phyloP scores from a whole-genome alignment of 2,329 filamentous ascomycete species.

The Scortechinia acanthostroma region DNA sequence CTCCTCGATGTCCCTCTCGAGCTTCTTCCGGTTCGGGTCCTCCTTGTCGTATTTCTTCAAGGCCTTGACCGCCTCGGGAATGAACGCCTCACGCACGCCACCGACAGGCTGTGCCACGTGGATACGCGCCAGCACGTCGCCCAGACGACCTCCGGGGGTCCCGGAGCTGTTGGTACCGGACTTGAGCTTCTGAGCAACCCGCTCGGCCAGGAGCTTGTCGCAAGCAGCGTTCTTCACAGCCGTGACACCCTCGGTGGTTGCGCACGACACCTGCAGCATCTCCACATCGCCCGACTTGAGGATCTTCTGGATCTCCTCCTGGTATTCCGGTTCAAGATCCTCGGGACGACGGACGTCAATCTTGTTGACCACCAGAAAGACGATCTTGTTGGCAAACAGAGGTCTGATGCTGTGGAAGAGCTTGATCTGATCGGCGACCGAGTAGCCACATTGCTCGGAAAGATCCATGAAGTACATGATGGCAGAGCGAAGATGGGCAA shows the following conservation, averaged over 20 bases:
- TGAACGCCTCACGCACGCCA: slow-evolving; percentile 75
- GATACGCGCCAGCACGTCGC: slow-evolving; percentile 85
- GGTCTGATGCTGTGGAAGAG: slow-evolving; percentile 96
- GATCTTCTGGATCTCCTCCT: slow-evolving; percentile 71
- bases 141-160: slow-evolving; percentile 71
- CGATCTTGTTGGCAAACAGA: slow-evolving; percentile 92
- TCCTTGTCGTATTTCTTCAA: slow-evolving; percentile 84
- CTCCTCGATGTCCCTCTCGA: slow-evolving; percentile 82
- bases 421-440: slow-evolving; percentile 83
- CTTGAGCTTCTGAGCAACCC: slow-evolving; percentile 93
- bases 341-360: slow-evolving; percentile 86
- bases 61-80: slow-evolving; percentile 76
- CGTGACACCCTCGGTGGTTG: slow-evolving; percentile 88
- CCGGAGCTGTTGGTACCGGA: slow-evolving; percentile 75
- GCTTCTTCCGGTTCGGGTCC: slow-evolving; percentile 74
- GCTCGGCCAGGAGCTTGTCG: slow-evolving; percentile 83
- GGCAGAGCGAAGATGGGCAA: slow-evolving; percentile 89
- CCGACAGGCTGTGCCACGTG: slow-evolving; percentile 93
- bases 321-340: slow-evolving; percentile 73
- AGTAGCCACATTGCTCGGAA: slow-evolving; percentile 93
- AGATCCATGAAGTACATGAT: slow-evolving; percentile 98
- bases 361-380: slow-evolving; percentile 97
- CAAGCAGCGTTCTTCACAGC: slow-evolving; percentile 91
- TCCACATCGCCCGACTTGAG: slow-evolving; percentile 85
- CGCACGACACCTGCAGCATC: slow-evolving; percentile 87